phyloP scores from a whole-genome alignment of 192 early-diverging fungal genomes.

The Linnemannia schmuckeri region DNA sequence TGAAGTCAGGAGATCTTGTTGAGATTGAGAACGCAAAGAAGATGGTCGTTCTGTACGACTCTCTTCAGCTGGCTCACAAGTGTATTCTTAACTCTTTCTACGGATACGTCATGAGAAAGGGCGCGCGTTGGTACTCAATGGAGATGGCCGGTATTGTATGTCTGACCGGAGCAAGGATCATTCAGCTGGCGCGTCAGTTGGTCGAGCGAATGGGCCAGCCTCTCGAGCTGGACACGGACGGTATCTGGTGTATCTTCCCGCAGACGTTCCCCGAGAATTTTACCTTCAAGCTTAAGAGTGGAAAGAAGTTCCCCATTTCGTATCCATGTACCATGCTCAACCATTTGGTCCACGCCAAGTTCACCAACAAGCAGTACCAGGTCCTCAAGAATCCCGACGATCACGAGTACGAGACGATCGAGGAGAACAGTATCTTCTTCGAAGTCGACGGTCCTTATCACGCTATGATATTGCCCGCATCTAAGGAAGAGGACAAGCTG shows the following conservation, averaged over 20 bases:
- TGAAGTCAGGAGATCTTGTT: constrained; percentile 70
- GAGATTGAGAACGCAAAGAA: constrained; percentile 88
- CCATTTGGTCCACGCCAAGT: constrained; percentile 94
- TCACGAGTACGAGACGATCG: constrained; percentile 73
- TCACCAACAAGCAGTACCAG: constrained; percentile 98
- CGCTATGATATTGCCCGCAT: constrained; percentile 97
- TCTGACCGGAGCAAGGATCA: constrained; percentile 95
- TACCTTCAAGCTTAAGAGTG: constrained; percentile 84
- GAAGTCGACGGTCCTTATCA: constrained; percentile 99
- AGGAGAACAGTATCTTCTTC: constrained; percentile 98
- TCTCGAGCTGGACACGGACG: constrained; percentile 98
- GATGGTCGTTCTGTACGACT: constrained; percentile 96
- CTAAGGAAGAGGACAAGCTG: constrained; percentile 95
- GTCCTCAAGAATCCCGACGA: constrained; percentile 72
- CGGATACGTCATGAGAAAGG: constrained; percentile 99
- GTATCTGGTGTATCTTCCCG: constrained; percentile 98
- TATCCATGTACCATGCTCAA: constrained; percentile 99
- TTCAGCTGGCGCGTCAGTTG: constrained; percentile 93
- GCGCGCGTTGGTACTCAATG: constrained; percentile 97
- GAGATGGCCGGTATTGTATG: constrained; percentile 99
- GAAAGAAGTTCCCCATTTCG: constrained; percentile 87
- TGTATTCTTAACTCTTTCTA: constrained; percentile 96
- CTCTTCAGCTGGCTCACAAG: constrained; percentile 98
- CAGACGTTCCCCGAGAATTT: constrained; percentile 94
- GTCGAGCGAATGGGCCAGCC: constrained; percentile 95